Evolutionary conservation across 2,329 filamentous ascomycete genomes (phyloP).

Genomic region (Fusarium oxysporum): DNA sequence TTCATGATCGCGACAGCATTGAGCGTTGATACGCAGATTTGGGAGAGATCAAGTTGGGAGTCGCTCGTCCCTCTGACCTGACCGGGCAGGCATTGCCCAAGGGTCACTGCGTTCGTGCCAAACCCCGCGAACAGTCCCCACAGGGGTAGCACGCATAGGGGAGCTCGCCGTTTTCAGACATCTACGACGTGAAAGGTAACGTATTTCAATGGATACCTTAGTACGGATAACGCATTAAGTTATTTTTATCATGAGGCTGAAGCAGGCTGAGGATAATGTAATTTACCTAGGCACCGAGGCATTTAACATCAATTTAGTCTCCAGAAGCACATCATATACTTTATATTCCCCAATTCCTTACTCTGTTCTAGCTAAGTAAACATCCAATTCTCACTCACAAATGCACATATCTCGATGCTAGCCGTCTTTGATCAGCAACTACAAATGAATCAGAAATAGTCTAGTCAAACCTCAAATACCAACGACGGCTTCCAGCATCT

Average conservation of each 20-base stretch:
- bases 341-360: not conserved
- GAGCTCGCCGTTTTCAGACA: constrained; percentile 20
- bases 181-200: not conserved
- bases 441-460: not conserved
- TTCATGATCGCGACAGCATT: constrained; percentile 59
- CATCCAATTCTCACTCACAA: not conserved
- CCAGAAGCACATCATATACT: not conserved
- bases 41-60: constrained; percentile 26
- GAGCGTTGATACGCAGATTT: constrained; percentile 22
- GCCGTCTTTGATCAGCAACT: not conserved
- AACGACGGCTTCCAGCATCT: not conserved
- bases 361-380: not conserved
- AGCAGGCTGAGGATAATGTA: not conserved
- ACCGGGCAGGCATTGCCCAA: constrained; percentile 6
- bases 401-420: not conserved
- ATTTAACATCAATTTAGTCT: not conserved
- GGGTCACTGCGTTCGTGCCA: constrained; percentile 29
- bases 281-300: not conserved
- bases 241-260: not conserved
- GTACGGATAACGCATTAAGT: not conserved
- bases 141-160: constrained; percentile 28
- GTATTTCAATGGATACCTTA: not conserved
- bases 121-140: constrained; percentile 41
- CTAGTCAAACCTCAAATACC: not conserved
- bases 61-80: constrained; percentile 3